Percentiles rank a stretch among this genome's conserved stretches.
Conservation (phyloP, 257 asterid genomes). For the Nicotiana noctiflora region DNA sequence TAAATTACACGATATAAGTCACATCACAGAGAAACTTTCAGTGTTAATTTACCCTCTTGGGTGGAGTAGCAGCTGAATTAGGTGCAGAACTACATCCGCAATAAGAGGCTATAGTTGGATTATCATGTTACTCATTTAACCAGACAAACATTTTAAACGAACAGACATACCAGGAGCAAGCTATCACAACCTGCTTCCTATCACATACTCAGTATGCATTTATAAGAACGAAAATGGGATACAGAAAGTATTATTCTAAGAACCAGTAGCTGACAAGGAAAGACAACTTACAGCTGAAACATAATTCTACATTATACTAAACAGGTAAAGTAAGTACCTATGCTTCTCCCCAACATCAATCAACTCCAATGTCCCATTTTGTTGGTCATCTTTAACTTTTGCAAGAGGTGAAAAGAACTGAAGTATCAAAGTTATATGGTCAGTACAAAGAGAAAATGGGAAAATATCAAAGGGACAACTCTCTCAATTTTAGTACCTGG, state of each 20-base stretch:
- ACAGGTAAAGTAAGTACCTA: slow-evolving; percentile 34
- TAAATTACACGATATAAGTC: not conserved
- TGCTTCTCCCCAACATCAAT: slow-evolving; percentile 37
- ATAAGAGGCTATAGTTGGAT: slow-evolving; percentile 3
- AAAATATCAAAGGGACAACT: not conserved
- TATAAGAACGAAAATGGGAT: not conserved
- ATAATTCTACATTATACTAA: not conserved
- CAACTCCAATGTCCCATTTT: slow-evolving; percentile 46
- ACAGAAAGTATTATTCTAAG: not conserved
- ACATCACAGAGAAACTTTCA: not conserved
- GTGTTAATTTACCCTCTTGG: not conserved
- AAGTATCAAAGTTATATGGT: slow-evolving; percentile 16
- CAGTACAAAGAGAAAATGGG: slow-evolving; percentile 9
- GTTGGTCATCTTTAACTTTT: slow-evolving; percentile 82
- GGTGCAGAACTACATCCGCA: not conserved
- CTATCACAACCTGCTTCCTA: not conserved
- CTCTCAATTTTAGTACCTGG: slow-evolving; percentile 53
- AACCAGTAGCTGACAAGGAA: not conserved
- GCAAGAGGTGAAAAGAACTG: slow-evolving; percentile 95
- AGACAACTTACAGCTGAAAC: not conserved
- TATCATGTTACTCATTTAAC: not conserved
- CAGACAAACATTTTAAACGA: not conserved
- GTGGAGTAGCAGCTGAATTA: not conserved
- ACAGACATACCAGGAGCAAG: not conserved
- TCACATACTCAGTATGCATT: not conserved